Base-by-base conservation (phyloP, 495 filamentous ascomycete species). In the Xylaria sp. region DNA sequence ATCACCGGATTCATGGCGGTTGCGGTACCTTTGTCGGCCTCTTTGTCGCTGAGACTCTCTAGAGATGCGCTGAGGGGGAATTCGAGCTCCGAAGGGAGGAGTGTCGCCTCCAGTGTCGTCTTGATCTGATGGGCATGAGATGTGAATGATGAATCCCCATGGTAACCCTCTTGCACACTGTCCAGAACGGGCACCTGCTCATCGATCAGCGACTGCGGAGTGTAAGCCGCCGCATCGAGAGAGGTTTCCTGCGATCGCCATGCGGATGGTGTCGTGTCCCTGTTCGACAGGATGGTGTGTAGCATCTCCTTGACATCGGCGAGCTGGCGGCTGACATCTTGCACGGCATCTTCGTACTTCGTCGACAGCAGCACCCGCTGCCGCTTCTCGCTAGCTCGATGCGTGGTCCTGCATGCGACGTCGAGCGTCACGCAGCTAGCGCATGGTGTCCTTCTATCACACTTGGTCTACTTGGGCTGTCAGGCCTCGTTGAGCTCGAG, bases 311-410 rank as follows among this genome's bases (percentile, higher is more conserved):
- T 73, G 26, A 77, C 75, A 4, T 77, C 75, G 33, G 68, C 61
- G 41, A 77, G 73, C 40, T 75, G 75, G 17, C 71, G 71, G 43
- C 71, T 65, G 41, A 77, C 71, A 67, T 75, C 73, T 29, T 73
- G 73, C 12, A 77, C 73, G 40, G 75, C 75, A 52, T 77, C 75
- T 37, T 77, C 75, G 37, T 77, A 75, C 53, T 70, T 77, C 5
- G 73, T 64, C 33, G 75, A 77, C 53, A 77, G 29, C 29, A 77
- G 69, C 31, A 77, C 71, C 5, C 75, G 75, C 67, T 77, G 75
- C 21, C 75, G 71, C 62, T 77, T 77, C 53, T 77, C 75, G 37
- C 66, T 41, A 0, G 67, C 29, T 48, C 73, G 69, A 26, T 69
- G 73, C 24, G 75, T 75, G 12, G 53, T 72, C 40, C 75, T 73